Evolutionary conservation across 495 filamentous ascomycete species (phyloP), one percentile per base, ranked within the genome.

Genomic region (Neurospora sp.): DNA sequence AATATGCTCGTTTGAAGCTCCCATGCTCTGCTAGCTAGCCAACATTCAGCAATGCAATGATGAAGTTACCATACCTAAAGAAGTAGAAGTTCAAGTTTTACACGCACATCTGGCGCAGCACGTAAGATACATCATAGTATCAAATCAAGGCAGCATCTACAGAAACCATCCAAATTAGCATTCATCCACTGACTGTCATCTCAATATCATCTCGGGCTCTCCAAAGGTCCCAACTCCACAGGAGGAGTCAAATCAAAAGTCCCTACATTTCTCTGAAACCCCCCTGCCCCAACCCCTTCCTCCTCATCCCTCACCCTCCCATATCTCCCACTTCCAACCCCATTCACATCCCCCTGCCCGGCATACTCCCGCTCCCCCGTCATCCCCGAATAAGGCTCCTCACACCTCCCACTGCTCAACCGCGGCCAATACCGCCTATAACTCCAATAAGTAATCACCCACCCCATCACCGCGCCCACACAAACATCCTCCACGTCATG

Each of bases 401-500:
- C 76, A 69, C 86, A 88, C 46, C 81, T 77, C 16, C 78, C 77
- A 39, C 83, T 85, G 69, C 81, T 78, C 53, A 89, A 76, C 39
- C 83, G 73, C 10, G 87, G 88, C 80, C 86, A 90, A 72, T 89
- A 88, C 72, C 88, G 86, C 73, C 93, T 83, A 77, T 97, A 99
- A 35, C 91, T 93, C 81, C 94, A 96, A 77, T 91, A 92, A 20
- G 92, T 90, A 11, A 98, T 83, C 8, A 83, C 78, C 74, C 91
- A 86, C 2, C 96, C 96, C 14, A 99, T 83, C 39, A 92, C 73
- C 1, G 88, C 89, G 0, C 96, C 96, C 18, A 84, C 83, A 35
- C 88, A 91, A 22, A 99, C 96, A 83, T 99, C 96, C 69, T 91
- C 97, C 5, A 96, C 92, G 79, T 98, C 96, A 75, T 99, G 96